Conservation (phyloP, 108 stramenopile species). For the Chaetoceros muelleri region DNA sequence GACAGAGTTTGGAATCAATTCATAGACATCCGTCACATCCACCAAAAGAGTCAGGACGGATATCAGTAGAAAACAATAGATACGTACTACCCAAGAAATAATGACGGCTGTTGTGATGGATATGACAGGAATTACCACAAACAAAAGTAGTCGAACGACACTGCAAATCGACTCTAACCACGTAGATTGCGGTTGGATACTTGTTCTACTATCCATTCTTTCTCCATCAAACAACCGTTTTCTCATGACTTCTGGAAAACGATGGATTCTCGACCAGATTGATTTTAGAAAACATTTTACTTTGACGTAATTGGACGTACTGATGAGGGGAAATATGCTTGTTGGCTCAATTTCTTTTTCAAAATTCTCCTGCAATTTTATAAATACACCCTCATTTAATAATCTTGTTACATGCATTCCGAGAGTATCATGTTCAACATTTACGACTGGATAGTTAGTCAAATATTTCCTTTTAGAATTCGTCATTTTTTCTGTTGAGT, state of each 20-base stretch:
- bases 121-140: not conserved
- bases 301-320: not conserved
- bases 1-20: not conserved
- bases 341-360: not conserved
- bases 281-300: not conserved
- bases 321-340: not conserved
- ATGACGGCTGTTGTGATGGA: not conserved
- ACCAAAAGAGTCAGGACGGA: not conserved
- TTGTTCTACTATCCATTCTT: too few species aligned
- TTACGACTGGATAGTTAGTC: too few species aligned
- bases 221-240: too few species aligned
- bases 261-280: not conserved
- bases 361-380: not conserved
- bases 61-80: not conserved
- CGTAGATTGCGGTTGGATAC: too few species aligned
- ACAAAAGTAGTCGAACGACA: not conserved
- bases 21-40: not conserved
- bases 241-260: not conserved
- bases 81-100: not conserved
- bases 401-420: not conserved
- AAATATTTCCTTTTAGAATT: not conserved
- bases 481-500: not conserved
- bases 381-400: not conserved
- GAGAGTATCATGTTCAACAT: too few species aligned
- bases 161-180: not conserved